phyloP scores from a whole-genome alignment of 2,329 filamentous ascomycete species.

The Myriangium duriaei region DNA sequence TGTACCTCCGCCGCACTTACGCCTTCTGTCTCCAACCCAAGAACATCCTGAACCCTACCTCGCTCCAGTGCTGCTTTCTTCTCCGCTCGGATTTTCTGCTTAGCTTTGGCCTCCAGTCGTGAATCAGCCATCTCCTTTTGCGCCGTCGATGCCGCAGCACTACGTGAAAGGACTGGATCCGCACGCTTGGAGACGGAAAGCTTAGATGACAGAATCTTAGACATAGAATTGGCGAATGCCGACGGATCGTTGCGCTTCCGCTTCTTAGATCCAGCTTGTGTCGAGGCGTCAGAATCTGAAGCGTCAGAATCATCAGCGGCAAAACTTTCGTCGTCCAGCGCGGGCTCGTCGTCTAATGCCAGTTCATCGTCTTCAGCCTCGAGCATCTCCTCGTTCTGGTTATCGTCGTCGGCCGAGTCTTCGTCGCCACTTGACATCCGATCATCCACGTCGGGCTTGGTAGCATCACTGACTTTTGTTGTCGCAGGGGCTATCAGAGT shows the following conservation, averaged over 20 bases:
- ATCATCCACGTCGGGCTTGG: constrained; percentile 15
- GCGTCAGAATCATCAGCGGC: constrained; percentile 23
- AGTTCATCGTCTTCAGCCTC: constrained; percentile 25
- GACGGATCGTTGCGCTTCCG: constrained; percentile 84
- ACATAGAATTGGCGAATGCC: constrained; percentile 85
- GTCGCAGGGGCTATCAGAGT: constrained; percentile 6
- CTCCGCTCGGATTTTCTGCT: constrained; percentile 65
- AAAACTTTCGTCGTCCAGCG: constrained; percentile 19
- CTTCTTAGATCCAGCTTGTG: constrained; percentile 32
- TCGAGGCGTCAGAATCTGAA: constrained; percentile 14
- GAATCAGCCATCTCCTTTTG: constrained; percentile 61
- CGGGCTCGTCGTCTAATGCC: constrained; percentile 15
- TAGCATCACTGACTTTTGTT: constrained; percentile 17
- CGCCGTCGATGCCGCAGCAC: constrained; percentile 58
- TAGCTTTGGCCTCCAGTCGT: constrained; percentile 70
- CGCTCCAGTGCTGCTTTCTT: constrained; percentile 70
- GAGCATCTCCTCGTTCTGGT: constrained; percentile 29
- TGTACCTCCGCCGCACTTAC: constrained; percentile 39
- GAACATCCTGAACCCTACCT: constrained; percentile 76
- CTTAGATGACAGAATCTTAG: constrained; percentile 85
- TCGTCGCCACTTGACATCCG: constrained; percentile 19
- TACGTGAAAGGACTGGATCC: constrained; percentile 85
- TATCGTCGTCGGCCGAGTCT: constrained; percentile 23
- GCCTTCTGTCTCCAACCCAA: constrained; percentile 46
- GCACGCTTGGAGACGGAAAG: constrained; percentile 66